Percentiles rank a stretch among this genome's conserved stretches.
phyloP scores from a whole-genome alignment of 768 basidiomycete genomes.

The Mycena indigotica region DNA sequence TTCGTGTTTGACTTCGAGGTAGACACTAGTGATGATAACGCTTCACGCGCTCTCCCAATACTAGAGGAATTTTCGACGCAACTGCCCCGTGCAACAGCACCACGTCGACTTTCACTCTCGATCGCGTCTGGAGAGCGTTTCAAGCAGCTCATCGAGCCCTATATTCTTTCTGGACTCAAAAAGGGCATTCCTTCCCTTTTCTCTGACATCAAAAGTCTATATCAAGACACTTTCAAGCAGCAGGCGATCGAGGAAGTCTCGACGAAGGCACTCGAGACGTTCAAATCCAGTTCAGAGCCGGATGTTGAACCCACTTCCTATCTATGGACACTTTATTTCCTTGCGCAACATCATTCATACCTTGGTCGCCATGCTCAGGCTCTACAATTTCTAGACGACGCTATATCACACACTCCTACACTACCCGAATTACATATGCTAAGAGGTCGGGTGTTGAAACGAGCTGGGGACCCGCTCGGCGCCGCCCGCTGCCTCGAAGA shows the following conservation, averaged over 20 bases:
- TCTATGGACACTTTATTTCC: conserved; percentile 94
- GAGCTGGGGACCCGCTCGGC: conserved; percentile 75
- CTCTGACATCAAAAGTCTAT: conserved; percentile 86
- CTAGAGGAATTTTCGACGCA: conserved; percentile 63
- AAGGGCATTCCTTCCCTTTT: conserved; percentile 95
- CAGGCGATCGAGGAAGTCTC: conserved; percentile 68
- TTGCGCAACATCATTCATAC: conserved; percentile 85
- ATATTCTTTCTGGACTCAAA: conserved; percentile 68
- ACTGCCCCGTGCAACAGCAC: conserved; percentile 69
- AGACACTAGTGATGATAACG: conserved; percentile 50
- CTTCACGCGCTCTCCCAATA: conserved; percentile 53
- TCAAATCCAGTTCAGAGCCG: conserved; percentile 29
- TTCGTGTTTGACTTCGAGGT: conserved; percentile 28
- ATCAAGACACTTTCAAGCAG: conserved; percentile 65
- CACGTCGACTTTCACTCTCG: conserved; percentile 71
- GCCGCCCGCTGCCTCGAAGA: conserved; percentile 80
- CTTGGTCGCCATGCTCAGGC: conserved; percentile 55
- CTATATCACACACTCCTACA: conserved; percentile 86
- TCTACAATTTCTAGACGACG: conserved; percentile 61
- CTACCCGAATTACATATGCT: conserved; percentile 87
- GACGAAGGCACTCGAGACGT: conserved; percentile 47
- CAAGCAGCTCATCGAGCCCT: conserved; percentile 59
- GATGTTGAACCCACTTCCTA: conserved; percentile 73
- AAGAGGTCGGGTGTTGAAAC: conserved; percentile 82
- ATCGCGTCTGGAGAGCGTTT: conserved; percentile 73